Evolutionary conservation across 805 yeast species (phyloP).

Genomic region (Yamadazyma endophytica): DNA sequence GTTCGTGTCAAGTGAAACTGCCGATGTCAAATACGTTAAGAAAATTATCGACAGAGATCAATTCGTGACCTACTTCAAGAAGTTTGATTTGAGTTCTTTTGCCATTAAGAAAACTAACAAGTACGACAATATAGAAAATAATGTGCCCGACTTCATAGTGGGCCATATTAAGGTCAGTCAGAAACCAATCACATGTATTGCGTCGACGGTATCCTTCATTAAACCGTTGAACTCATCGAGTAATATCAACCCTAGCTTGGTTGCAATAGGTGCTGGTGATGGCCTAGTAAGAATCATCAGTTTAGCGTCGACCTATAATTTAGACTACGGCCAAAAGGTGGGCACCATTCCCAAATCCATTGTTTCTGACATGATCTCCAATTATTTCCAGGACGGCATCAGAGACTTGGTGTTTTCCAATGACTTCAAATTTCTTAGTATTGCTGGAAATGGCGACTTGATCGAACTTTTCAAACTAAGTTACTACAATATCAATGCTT

Average conservation of each 20-base stretch:
- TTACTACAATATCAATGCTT: slow-evolving; percentile 37
- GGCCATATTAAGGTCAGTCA: slow-evolving; percentile 63
- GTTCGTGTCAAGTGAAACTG: slow-evolving; percentile 3
- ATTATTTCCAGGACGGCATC: slow-evolving; percentile 63
- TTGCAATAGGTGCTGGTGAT: slow-evolving; percentile 59
- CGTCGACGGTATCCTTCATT: slow-evolving; percentile 23
- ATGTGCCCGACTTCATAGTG: slow-evolving; percentile 22
- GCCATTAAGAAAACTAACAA: slow-evolving; percentile 1
- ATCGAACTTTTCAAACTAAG: slow-evolving; percentile 37
- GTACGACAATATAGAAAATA: slow-evolving; percentile 3
- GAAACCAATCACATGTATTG: slow-evolving; percentile 50
- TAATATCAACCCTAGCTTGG: slow-evolving; percentile 36
- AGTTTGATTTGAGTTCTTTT: slow-evolving; percentile 32
- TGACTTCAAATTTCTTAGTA: slow-evolving; percentile 43
- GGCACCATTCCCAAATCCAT: slow-evolving; percentile 19
- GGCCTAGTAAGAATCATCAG: slow-evolving; percentile 61
- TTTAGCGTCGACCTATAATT: slow-evolving; percentile 29
- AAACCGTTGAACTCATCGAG: slow-evolving; percentile 4
- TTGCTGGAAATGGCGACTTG: slow-evolving; percentile 54
- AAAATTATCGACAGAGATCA: slow-evolving; percentile 23
- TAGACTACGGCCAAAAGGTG: slow-evolving; percentile 22
- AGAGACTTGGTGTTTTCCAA: slow-evolving; percentile 44
- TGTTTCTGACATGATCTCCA: slow-evolving; percentile 51
- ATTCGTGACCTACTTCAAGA: slow-evolving; percentile 31
- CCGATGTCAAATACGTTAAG: slow-evolving; percentile 11